Percentiles rank a stretch among this genome's conserved stretches.
Evolutionary conservation across 257 asterid genomes (phyloP).

Genomic region (Primulina huaijiensis): DNA sequence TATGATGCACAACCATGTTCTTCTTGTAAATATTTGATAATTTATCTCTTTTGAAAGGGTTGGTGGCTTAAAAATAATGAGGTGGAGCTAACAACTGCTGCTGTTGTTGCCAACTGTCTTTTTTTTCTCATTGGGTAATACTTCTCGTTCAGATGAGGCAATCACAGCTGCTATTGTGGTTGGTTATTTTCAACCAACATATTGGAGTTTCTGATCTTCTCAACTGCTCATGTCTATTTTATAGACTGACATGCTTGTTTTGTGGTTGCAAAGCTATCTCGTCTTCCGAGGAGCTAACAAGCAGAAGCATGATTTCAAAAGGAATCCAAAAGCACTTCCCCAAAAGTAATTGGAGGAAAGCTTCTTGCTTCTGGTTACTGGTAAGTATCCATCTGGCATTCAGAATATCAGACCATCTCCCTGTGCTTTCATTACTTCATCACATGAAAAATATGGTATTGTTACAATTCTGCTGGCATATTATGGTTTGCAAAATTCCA

Average conservation of each 20-base stretch:
- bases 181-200: slow-evolving; percentile 6
- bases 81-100: slow-evolving; percentile 74
- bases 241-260: slow-evolving; percentile 27
- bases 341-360: slow-evolving; percentile 91
- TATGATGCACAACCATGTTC: not conserved
- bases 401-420: not conserved
- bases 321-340: slow-evolving; percentile 86
- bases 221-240: slow-evolving; percentile 7
- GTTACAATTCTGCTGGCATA: not conserved
- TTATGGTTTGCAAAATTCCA: not conserved
- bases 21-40: slow-evolving; percentile 9
- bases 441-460: slow-evolving; percentile 11
- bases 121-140: slow-evolving; percentile 68
- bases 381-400: slow-evolving; percentile 38
- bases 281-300: slow-evolving; percentile 98
- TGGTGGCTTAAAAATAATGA: slow-evolving; percentile 90
- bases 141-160: slow-evolving; percentile 22
- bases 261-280: slow-evolving; percentile 51
- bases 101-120: slow-evolving; percentile 74
- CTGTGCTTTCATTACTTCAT: slow-evolving; percentile 1
- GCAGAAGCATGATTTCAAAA: slow-evolving; percentile 87
- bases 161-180: slow-evolving; percentile 3
- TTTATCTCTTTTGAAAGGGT: slow-evolving; percentile 47
- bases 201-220: slow-evolving; percentile 5
- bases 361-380: slow-evolving; percentile 97